Conservation (phyloP, 169 alveolate genomes). For the Plasmodium adleri region DNA sequence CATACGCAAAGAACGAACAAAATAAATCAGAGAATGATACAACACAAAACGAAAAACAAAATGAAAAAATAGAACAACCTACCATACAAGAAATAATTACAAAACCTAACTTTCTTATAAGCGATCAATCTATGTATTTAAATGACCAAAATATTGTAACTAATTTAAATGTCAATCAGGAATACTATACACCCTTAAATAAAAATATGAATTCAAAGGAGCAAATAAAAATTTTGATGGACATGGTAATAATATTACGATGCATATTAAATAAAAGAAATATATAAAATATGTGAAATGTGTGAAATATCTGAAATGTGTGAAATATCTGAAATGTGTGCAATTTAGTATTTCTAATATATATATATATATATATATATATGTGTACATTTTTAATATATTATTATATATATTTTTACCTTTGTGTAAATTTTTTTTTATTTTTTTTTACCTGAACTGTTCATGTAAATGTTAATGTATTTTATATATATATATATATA, state of each 20-base stretch:
- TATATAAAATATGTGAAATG: too few species aligned
- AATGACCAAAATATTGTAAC: neutral
- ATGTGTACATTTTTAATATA: too few species aligned
- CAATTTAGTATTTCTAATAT: too few species aligned
- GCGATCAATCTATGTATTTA: conserved; percentile 9
- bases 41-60: conserved; percentile 24
- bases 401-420: too few species aligned
- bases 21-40: conserved; percentile 1
- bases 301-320: too few species aligned
- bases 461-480: neutral
- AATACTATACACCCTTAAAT: neutral
- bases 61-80: conserved; percentile 14
- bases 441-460: conserved; percentile 2
- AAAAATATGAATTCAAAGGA: conserved; percentile 24
- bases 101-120: conserved; percentile 23
- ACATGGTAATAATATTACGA: conserved; percentile 16
- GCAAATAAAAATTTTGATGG: conserved; percentile 33
- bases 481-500: neutral
- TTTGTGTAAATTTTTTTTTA: conserved; percentile 4
- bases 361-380: too few species aligned
- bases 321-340: too few species aligned
- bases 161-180: neutral
- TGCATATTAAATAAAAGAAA: too few species aligned
- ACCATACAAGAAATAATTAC: conserved; percentile 49
- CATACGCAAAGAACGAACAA: conserved; percentile 12